Evolutionary conservation across 2,329 filamentous ascomycete genomes (phyloP), one percentile per base, ranked within the genome.

Genomic region (Raffaelea arxii): DNA sequence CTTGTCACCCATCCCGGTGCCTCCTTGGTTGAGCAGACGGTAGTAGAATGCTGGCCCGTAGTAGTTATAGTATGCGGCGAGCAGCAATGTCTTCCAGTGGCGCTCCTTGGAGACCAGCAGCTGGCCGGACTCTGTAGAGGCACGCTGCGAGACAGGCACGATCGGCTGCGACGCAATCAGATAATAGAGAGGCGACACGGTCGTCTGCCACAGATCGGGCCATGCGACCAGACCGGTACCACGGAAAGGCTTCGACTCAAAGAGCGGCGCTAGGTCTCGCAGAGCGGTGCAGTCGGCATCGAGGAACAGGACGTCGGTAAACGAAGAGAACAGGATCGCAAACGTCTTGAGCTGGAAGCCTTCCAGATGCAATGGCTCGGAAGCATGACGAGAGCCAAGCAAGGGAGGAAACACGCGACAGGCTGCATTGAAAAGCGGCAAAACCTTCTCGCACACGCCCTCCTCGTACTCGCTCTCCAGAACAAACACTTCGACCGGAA

Each of bases 341-440:
- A 78, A 71, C 27, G 72, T 65, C 56, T 80, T 79, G 60, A 73
- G 72, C 54, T 80, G 75, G 55, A 69, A 77, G 36, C 70, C 62
- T n/a, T n/a, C n/a, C n/a, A n/a, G n/a, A n/a, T n/a, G n/a, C n/a
- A n/a, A n/a, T n/a, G n/a, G n/a, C 46, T 67, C 62, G 2, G 62
- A 51, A 16, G 46, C 43, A 11, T 14, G 6, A 38, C 43, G 36
- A 46, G 51, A 10, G 32, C 49, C 22, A 35, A 50, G 23, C 53
- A 57, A 25, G 59, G 47, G 19, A 57, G 55, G 51, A 37, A 64
- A 51, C 24, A 59, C 53, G 22, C 65, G 53, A 46, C 65, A 67
- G 37, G 55, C 56, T 2, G 58, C 60, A 43, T 59, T 54, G 18
- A 63, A 53, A 9, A 53, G 45, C 11, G 57, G 54, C 3, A 66